phyloP scores from a whole-genome alignment of 2,329 filamentous ascomycete genomes.

The Monosporascus sp. region DNA sequence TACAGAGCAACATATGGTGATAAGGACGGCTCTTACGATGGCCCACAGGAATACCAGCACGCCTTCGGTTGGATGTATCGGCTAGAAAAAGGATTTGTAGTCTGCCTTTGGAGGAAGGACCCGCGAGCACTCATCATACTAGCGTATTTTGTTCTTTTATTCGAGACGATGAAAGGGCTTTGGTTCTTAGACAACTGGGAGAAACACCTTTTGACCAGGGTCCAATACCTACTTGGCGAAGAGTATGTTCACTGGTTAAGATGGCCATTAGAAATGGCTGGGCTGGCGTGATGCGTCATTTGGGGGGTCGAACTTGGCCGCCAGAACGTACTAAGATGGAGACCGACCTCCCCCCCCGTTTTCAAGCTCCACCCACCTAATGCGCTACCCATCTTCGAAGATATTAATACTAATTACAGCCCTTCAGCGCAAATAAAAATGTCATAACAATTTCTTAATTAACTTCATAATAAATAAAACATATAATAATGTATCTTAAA shows the following conservation, averaged over 20 bases:
- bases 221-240: not conserved
- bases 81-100: constrained; percentile 20
- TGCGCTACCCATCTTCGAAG: no score
- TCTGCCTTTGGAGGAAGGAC: constrained; percentile 19
- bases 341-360: no score
- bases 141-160: constrained; percentile 3
- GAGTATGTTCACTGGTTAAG: not conserved
- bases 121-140: constrained; percentile 16
- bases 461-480: no score
- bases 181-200: constrained; percentile 6
- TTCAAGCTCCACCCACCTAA: no score
- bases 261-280: not conserved
- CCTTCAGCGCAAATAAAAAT: no score
- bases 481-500: no score
- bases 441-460: no score
- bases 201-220: constrained; percentile 1
- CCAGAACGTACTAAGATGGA: no score
- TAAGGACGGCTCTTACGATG: constrained; percentile 11
- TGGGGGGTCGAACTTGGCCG: no score
- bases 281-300: not conserved
- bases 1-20: constrained; percentile 5
- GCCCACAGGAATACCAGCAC: constrained; percentile 11
- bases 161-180: not conserved
- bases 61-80: constrained; percentile 25
- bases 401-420: no score